Percentiles rank a stretch among this genome's conserved stretches.
These are phyloP conservation scores for Leccinum griseonigrum DNA, from an alignment of 1,284 basidiomycete species.

Conservation along the genomic window DNA sequence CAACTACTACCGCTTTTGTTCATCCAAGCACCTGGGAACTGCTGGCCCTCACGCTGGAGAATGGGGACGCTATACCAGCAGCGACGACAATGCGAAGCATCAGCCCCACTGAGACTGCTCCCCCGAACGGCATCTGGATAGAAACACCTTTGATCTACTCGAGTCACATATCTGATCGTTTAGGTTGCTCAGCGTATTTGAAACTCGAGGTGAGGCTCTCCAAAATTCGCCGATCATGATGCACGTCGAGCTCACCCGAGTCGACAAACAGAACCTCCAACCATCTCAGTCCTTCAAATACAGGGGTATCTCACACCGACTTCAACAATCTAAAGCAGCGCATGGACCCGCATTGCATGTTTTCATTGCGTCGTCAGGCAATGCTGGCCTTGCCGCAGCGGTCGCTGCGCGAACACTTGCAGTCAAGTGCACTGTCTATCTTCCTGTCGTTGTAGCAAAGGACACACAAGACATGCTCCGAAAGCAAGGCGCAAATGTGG, in stretches of 20 bases:
- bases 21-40: background rate
- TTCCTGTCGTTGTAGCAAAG: constrained; percentile 52
- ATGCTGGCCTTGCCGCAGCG: constrained; percentile 70
- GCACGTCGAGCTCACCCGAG: background rate
- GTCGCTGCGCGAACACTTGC: constrained; percentile 53
- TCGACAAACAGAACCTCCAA: constrained; percentile 55
- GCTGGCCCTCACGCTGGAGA: background rate
- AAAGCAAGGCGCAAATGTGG: constrained; percentile 53
- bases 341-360: constrained; percentile 56
- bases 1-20: background rate
- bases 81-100: constrained; percentile 7
- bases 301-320: constrained; percentile 64
- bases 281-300: constrained; percentile 75
- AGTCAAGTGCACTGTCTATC: constrained; percentile 62
- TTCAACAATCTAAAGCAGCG: constrained; percentile 46
- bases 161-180: constrained; percentile 47
- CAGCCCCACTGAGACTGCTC: background rate
- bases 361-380: constrained; percentile 70
- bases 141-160: constrained; percentile 66
- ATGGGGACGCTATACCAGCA: background rate
- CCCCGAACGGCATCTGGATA: constrained; percentile 41
- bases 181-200: constrained; percentile 56
- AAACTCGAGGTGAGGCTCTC: constrained; percentile 59
- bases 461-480: constrained; percentile 49
- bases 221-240: background rate